phyloP scores from a whole-genome alignment of 2,329 filamentous ascomycete genomes.

The Ophiostoma montium region DNA sequence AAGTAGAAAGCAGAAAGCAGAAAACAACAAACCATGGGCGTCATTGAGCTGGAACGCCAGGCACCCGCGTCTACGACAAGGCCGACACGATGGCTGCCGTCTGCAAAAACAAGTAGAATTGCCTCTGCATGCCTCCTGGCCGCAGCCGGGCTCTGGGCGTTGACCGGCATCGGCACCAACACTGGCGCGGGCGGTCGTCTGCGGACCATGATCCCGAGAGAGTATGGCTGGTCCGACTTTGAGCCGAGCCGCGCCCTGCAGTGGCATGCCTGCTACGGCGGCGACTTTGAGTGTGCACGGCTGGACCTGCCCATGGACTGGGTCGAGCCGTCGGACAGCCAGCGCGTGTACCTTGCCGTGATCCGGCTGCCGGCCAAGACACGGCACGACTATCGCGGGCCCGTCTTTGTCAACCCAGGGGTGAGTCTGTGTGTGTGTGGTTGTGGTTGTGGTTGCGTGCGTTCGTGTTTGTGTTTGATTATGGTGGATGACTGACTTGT shows the following conservation, averaged over 20 bases:
- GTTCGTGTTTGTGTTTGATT: too few relatives aligned
- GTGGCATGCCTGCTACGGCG: conserved; percentile 23
- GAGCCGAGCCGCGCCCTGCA: conserved; percentile 1
- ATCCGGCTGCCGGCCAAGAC: conserved; percentile 21
- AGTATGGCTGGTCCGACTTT: conserved; percentile 2
- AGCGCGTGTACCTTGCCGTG: conserved; percentile 22
- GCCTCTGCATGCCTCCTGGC: background rate
- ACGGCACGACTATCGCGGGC: conserved; percentile 17
- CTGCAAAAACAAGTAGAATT: background rate
- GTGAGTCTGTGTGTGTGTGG: too few relatives aligned
- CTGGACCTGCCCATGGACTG: conserved; percentile 27
- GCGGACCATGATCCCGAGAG: background rate
- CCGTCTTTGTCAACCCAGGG: conserved; percentile 26
- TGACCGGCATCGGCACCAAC: too few relatives aligned
- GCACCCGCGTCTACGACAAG: too few relatives aligned
- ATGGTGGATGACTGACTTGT: background rate
- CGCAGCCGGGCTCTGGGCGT: background rate
- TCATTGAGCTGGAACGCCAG: too few relatives aligned
- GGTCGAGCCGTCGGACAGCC: conserved; percentile 21
- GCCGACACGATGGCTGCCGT: too few relatives aligned
- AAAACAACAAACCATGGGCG: too few relatives aligned
- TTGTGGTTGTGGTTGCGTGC: too few relatives aligned
- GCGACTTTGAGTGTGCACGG: conserved; percentile 22
- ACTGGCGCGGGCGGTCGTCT: background rate
- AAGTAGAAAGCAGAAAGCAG: too few relatives aligned